Evolutionary conservation across 1,139 yeast species (phyloP).

Genomic region (Yamadazyma sp.): DNA sequence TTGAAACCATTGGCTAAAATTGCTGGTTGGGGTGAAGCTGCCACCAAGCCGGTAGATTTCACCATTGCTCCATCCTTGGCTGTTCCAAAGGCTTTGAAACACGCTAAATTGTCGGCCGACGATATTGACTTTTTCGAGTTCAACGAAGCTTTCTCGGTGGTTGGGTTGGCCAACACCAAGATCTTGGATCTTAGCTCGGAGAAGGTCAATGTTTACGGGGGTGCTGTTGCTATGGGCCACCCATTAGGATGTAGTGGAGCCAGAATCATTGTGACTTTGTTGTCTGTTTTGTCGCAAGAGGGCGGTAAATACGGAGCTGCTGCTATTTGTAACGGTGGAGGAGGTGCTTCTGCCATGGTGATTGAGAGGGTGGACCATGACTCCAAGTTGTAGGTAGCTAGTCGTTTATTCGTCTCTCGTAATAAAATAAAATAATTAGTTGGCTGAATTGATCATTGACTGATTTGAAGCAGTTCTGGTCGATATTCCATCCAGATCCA

Average conservation of each 20-base stretch:
- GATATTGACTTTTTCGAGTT: slow-evolving; percentile 84
- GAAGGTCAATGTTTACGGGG: slow-evolving; percentile 92
- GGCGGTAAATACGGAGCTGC: slow-evolving; percentile 90
- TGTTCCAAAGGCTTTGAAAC: slow-evolving; percentile 91
- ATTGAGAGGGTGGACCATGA: slow-evolving; percentile 31
- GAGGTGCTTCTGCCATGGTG: slow-evolving; percentile 75
- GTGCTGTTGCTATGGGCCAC: slow-evolving; percentile 97
- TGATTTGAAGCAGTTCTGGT: too few species aligned
- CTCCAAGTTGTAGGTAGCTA: slow-evolving; percentile 20
- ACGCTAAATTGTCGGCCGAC: slow-evolving; percentile 60
- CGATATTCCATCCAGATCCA: too few species aligned
- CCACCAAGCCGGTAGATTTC: slow-evolving; percentile 88
- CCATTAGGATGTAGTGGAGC: slow-evolving; percentile 99
- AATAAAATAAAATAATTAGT: neutral
- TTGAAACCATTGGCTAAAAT: slow-evolving; percentile 87
- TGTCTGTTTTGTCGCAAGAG: slow-evolving; percentile 75
- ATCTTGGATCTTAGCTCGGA: slow-evolving; percentile 61
- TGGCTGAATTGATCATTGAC: too few species aligned
- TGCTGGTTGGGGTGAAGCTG: slow-evolving; percentile 97
- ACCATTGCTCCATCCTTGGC: slow-evolving; percentile 94
- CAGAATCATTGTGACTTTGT: slow-evolving; percentile 82
- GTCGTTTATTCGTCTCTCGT: neutral
- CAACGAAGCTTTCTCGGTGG: slow-evolving; percentile 96
- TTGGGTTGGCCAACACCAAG: slow-evolving; percentile 87
- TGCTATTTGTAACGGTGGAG: slow-evolving; percentile 98